Base-by-base conservation (phyloP, 345 rosid species). In the Cardamine occulta region DNA sequence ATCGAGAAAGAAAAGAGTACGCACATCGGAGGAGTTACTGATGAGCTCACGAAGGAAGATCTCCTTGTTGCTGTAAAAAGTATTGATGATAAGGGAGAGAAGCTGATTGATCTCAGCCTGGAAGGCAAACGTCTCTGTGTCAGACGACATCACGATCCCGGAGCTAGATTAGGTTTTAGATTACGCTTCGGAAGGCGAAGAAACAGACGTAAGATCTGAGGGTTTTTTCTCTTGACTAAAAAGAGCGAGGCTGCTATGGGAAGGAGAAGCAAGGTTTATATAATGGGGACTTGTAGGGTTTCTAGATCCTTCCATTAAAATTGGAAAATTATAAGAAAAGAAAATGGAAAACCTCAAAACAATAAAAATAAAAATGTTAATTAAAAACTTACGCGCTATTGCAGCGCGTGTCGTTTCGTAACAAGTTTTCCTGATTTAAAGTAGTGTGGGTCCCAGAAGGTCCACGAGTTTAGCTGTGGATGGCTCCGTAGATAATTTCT, bases 21-120 rank as follows among this genome's bases (percentile, higher is more conserved):
- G 57, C 66, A 85, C 91, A 82, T 89, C 93, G n/a, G 93, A 87
- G 19, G 89, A 71, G 76, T 89, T 89, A 80, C 91, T 87, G 74
- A 89, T 82, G 47, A 89, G 84, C 40, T 89, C 93, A 21, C 93
- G 87, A 14, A 88, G 88, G 86, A 88, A 88, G 60, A 88, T 87
- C 80, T 88, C 93, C 83, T 87, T 87, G 83, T 88, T 88, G 80
- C 86, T 80, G 76, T 88, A 87, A 49, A 87, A 87, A 42, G 91
- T 84, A 8, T 88, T 87, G 83, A 88, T 85, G 64, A 88, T 87
- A 77, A 88, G 85, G 58, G 89, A 86, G 74, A 88, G 72, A 21
- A 88, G 85, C 85, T 88, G 93, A 49, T 88, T 88, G 82, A 88
- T 88, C 88, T 86, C 93, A 17, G 90, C 91, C 70, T 86, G 93